phyloP scores from a whole-genome alignment of 106 monocot species.

The Posidonia australis region DNA sequence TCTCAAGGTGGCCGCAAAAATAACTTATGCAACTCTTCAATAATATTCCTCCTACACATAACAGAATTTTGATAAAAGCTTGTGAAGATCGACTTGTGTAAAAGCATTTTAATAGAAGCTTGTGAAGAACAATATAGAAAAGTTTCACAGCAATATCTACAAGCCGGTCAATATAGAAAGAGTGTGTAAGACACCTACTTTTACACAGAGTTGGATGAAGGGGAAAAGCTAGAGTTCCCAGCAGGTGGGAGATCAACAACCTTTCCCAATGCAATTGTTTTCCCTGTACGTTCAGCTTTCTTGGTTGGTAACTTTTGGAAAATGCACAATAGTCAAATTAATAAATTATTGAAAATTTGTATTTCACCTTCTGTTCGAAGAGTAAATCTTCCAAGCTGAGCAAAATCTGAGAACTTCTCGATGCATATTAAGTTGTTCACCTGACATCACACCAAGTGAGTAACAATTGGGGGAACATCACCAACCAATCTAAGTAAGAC shows the following conservation, averaged over 20 bases:
- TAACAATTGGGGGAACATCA: not conserved
- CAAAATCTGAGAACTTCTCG: slow-evolving; percentile 70
- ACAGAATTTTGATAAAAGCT: no score
- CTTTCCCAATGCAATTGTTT: slow-evolving; percentile 90
- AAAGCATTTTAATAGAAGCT: no score
- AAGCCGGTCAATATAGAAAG: no score
- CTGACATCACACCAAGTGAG: slow-evolving; percentile 13
- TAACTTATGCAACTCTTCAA: no score
- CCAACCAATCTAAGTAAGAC: not conserved
- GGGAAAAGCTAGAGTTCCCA: slow-evolving; percentile 37
- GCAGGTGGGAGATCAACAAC: slow-evolving; percentile 59
- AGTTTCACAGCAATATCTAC: no score
- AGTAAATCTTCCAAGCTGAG: slow-evolving; percentile 93
- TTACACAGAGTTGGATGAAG: not conserved
- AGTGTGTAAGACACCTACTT: no score
- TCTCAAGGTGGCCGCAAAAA: no score
- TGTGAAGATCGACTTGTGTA: no score
- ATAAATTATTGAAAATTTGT: not conserved
- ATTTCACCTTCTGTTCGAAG: slow-evolving; percentile 83
- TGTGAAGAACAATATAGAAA: no score
- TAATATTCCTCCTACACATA: no score
- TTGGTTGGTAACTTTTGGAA: not conserved
- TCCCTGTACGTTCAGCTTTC: slow-evolving; percentile 38
- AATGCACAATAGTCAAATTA: not conserved
- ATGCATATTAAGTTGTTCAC: slow-evolving; percentile 88